phyloP scores from a whole-genome alignment of 495 filamentous ascomycete genomes.

The Halenospora varia region DNA sequence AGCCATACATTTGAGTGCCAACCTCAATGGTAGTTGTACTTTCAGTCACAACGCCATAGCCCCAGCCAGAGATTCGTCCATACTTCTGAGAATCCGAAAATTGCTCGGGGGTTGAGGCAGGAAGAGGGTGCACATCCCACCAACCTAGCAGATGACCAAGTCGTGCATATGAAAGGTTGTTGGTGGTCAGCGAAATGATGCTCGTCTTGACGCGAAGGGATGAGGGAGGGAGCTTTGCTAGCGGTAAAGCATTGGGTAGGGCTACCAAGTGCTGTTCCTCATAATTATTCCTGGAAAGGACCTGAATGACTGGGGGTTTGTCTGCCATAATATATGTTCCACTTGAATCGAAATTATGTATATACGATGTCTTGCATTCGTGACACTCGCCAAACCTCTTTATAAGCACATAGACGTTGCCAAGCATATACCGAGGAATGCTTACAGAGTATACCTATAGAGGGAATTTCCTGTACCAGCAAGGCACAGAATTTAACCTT shows the following conservation, averaged over 20 bases:
- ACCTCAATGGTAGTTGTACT: conserved; percentile 31
- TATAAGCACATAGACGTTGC: too few species aligned
- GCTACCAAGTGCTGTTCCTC: conserved; percentile 31
- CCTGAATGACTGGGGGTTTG: conserved; percentile 23
- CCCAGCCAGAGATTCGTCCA: conserved; percentile 54
- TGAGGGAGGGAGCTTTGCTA: conserved; percentile 24
- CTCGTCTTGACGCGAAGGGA: conserved; percentile 41
- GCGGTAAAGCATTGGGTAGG: conserved; percentile 25
- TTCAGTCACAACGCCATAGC: conserved; percentile 47
- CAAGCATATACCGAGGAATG: too few species aligned
- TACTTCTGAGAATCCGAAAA: conserved; percentile 45
- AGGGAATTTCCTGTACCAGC: too few species aligned
- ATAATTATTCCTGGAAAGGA: conserved; percentile 34
- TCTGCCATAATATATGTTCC: neutral
- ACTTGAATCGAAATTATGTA: too few species aligned
- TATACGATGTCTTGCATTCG: too few species aligned
- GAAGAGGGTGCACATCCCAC: conserved; percentile 40
- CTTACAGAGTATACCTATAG: too few species aligned
- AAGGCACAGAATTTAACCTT: too few species aligned
- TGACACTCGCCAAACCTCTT: too few species aligned
- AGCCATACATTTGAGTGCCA: conserved; percentile 34
- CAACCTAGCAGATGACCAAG: conserved; percentile 43
- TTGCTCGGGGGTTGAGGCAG: conserved; percentile 40
- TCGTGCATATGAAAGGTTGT: conserved; percentile 52
- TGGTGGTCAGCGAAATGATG: conserved; percentile 46